Conservation (phyloP, 2,329 filamentous ascomycete species). For the Fusarium sublunatum region DNA sequence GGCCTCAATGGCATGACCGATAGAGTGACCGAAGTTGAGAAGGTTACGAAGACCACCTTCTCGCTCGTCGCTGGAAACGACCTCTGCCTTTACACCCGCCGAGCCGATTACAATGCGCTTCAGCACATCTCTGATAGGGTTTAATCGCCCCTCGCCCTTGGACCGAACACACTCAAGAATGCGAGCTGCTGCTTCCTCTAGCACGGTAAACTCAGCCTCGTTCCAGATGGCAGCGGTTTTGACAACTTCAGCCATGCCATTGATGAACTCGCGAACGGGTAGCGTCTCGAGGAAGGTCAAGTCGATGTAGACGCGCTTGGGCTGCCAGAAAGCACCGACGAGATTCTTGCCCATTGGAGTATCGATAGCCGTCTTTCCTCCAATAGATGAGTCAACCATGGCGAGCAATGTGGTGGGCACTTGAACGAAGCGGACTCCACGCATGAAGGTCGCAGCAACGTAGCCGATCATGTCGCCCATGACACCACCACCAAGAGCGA, state of each 20-base stretch:
- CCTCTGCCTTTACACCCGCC: constrained; percentile 91
- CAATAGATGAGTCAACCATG: constrained; percentile 99
- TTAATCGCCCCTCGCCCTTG: constrained; percentile 67
- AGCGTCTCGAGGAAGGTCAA: constrained; percentile 90
- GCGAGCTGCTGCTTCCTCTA: constrained; percentile 82
- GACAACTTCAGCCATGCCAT: constrained; percentile 98
- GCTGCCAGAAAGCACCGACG: constrained; percentile 97
- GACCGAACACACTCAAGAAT: constrained; percentile 67
- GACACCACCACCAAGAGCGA: constrained; percentile 94
- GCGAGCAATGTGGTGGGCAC: constrained; percentile 93
- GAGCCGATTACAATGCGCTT: constrained; percentile 88
- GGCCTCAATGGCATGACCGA: constrained; percentile 95
- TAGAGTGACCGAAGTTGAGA: constrained; percentile 97
- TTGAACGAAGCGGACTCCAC: constrained; percentile 94
- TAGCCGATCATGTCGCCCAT: constrained; percentile 99
- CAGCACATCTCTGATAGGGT: constrained; percentile 75
- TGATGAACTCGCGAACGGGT: constrained; percentile 92
- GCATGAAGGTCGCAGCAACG: constrained; percentile 98
- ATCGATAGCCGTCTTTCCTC: constrained; percentile 98
- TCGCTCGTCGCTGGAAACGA: constrained; percentile 93
- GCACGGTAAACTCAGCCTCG: constrained; percentile 82
- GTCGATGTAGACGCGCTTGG: constrained; percentile 93
- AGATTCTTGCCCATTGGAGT: constrained; percentile 96
- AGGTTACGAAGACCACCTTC: constrained; percentile 94
- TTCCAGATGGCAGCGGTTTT: constrained; percentile 98